Percentiles rank a stretch among this genome's conserved stretches.
phyloP scores from a whole-genome alignment of 306 rosid species.

The Rosa chinensis region DNA sequence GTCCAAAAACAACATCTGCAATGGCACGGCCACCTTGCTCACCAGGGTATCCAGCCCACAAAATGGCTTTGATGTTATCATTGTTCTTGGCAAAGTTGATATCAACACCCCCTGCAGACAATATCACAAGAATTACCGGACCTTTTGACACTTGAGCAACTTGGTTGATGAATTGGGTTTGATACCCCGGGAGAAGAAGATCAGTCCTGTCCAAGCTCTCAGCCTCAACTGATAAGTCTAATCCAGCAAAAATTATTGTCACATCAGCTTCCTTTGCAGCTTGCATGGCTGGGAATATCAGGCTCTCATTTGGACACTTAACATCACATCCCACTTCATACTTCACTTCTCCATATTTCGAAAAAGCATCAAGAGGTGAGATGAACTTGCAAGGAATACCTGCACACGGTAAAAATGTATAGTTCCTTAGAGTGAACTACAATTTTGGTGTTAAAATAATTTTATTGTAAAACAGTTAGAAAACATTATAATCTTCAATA shows the following conservation, averaged over 20 bases:
- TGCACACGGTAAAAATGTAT: not conserved
- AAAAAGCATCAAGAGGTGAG: slow-evolving; percentile 24
- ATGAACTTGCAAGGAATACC: slow-evolving; percentile 19
- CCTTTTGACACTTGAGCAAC: slow-evolving; percentile 21
- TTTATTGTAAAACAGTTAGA: not conserved
- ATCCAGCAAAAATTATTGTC: slow-evolving; percentile 13
- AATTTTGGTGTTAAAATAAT: not conserved
- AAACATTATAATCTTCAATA: not conserved
- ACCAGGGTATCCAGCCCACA: slow-evolving; percentile 37
- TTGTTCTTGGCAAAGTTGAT: slow-evolving; percentile 15
- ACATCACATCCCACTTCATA: slow-evolving; percentile 26
- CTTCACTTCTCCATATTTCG: slow-evolving; percentile 8
- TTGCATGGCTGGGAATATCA: slow-evolving; percentile 9
- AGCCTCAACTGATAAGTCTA: slow-evolving; percentile 14
- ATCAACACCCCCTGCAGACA: slow-evolving; percentile 27
- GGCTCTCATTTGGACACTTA: not conserved
- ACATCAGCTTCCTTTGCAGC: slow-evolving; percentile 22
- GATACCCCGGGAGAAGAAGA: slow-evolving; percentile 27
- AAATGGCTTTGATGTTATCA: slow-evolving; percentile 13
- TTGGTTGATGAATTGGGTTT: slow-evolving; percentile 20
- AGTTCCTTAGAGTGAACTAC: not conserved
- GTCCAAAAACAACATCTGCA: slow-evolving; percentile 29
- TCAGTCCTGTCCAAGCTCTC: slow-evolving; percentile 16
- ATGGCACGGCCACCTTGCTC: slow-evolving; percentile 35
- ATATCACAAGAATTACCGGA: slow-evolving; percentile 19